These are phyloP conservation scores for Aspergillus sp. DNA, from an alignment of 2,329 filamentous ascomycete genomes.

Conservation along the genomic window DNA sequence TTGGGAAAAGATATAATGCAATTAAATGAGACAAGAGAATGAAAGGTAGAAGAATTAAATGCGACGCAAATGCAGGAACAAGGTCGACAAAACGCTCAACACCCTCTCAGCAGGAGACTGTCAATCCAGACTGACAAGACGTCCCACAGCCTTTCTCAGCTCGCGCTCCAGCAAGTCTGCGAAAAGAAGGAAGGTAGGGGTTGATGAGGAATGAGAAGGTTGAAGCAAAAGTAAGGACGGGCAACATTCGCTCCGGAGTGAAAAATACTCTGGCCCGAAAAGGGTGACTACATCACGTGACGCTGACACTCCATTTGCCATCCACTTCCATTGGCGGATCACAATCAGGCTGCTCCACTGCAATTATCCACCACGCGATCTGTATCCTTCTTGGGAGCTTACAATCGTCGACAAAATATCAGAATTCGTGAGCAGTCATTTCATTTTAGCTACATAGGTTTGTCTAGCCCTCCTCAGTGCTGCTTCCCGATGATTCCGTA, in stretches of 20 bases:
- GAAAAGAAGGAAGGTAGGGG: conserved; percentile 17
- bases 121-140: conserved; percentile 20
- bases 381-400: not conserved
- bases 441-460: not conserved
- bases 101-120: conserved; percentile 10
- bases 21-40: conserved; percentile 9
- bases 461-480: conserved; percentile 19
- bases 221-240: conserved; percentile 2
- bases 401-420: not conserved
- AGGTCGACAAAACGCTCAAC: conserved; percentile 21
- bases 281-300: conserved; percentile 17
- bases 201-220: conserved; percentile 17
- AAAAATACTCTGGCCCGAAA: conserved; percentile 13
- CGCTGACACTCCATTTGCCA: not conserved
- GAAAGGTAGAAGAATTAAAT: conserved; percentile 14
- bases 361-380: not conserved
- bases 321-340: not conserved
- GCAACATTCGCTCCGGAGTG: not conserved
- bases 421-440: not conserved
- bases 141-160: conserved; percentile 28
- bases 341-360: not conserved
- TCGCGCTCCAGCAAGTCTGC: conserved; percentile 2
- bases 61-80: conserved; percentile 17
- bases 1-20: not conserved
- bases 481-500: conserved; percentile 18